Evolutionary conservation across 306 rosid genomes (phyloP).

Genomic region (Rosa persica): DNA sequence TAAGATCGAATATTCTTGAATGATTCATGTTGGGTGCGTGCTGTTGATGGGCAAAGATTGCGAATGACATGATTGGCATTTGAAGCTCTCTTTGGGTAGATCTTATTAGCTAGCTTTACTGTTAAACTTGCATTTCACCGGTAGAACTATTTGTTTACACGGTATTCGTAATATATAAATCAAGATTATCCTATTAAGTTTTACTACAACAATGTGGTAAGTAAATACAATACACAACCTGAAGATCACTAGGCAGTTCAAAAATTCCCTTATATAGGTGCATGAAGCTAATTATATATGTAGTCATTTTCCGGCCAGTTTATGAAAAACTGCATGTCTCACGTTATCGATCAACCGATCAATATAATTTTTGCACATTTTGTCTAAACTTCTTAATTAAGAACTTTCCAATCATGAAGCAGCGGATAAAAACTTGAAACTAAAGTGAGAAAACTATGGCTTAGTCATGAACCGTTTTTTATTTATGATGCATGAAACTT

Average conservation of each 20-base stretch:
- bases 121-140: not conserved
- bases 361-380: not conserved
- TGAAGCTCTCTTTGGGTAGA: not conserved
- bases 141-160: not conserved
- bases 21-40: not conserved
- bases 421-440: not conserved
- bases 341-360: not conserved
- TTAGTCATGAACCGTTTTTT: not conserved
- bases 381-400: not conserved
- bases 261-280: too few relatives aligned
- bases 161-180: not conserved
- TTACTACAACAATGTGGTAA: not conserved
- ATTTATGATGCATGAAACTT: not conserved
- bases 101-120: not conserved
- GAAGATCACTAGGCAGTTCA: too few relatives aligned
- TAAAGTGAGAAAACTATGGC: not conserved
- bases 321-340: not conserved
- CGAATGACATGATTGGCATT: not conserved
- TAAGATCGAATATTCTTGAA: not conserved
- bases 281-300: not conserved
- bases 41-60: not conserved
- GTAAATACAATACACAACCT: not conserved
- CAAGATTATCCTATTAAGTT: not conserved
- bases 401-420: not conserved
- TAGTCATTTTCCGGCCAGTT: not conserved